Conservation (phyloP, 305 asterid genomes). For the Plantago lanceolata region DNA sequence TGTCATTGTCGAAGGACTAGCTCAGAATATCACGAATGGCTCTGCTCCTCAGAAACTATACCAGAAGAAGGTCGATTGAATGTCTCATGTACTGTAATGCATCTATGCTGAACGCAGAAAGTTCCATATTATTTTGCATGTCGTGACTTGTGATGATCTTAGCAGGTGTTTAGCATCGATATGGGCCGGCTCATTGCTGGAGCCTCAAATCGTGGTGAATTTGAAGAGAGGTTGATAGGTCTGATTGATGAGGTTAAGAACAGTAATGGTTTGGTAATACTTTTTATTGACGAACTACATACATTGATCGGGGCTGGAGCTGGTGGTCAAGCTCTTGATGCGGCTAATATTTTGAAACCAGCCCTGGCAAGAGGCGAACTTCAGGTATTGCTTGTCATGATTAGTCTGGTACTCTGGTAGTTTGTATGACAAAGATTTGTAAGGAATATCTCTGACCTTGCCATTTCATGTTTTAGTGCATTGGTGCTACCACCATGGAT, state of each 20-base stretch:
- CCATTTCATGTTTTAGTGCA: conserved; percentile 45
- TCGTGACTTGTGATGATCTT: neutral
- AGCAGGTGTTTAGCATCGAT: conserved; percentile 87
- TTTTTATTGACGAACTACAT: conserved; percentile 94
- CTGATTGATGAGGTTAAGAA: conserved; percentile 93
- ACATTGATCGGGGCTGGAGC: conserved; percentile 99
- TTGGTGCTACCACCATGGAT: conserved; percentile 94
- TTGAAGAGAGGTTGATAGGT: conserved; percentile 88
- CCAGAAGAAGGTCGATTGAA: conserved; percentile 62
- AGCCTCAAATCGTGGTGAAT: conserved; percentile 96
- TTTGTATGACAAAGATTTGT: neutral
- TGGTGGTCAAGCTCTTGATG: conserved; percentile 96
- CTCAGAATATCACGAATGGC: conserved; percentile 82
- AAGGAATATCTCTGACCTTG: neutral
- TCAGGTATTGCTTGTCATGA: conserved; percentile 48
- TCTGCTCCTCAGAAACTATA: conserved; percentile 93
- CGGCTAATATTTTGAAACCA: conserved; percentile 94
- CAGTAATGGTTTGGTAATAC: conserved; percentile 74
- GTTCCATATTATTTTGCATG: neutral
- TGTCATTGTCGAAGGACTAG: conserved; percentile 96
- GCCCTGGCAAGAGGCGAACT: conserved; percentile 96
- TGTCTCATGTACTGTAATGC: neutral
- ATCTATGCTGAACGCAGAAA: neutral
- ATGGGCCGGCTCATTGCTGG: conserved; percentile 98
- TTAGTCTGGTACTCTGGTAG: neutral